Evolutionary conservation across 768 basidiomycete species (phyloP).

Genomic region (Suillus clintonianus): DNA sequence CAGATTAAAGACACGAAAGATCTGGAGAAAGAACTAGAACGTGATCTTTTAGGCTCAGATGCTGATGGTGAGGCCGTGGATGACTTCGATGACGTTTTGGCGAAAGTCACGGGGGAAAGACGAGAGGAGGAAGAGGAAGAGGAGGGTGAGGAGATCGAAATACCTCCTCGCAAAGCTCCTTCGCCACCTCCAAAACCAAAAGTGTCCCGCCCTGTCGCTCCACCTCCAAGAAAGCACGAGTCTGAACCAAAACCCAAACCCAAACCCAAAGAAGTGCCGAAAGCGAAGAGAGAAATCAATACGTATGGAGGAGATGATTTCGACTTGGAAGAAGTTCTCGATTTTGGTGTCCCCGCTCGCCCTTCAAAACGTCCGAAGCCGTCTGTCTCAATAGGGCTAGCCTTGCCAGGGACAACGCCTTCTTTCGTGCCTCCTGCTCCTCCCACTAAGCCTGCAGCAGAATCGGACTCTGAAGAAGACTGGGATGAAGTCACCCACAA

Average conservation of each 20-base stretch:
- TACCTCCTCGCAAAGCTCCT: constrained; percentile 18
- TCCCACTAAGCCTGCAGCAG: constrained; percentile 33
- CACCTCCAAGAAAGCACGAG: constrained; percentile 24
- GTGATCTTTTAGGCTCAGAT: constrained; percentile 31
- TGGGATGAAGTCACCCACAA: constrained; percentile 49
- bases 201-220: constrained; percentile 23
- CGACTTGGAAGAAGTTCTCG: constrained; percentile 46
- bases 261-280: constrained; percentile 24
- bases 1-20: constrained; percentile 31
- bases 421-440: constrained; percentile 27
- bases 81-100: constrained; percentile 45
- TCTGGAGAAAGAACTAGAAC: constrained; percentile 29
- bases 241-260: constrained; percentile 25
- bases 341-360: constrained; percentile 48
- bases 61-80: constrained; percentile 45
- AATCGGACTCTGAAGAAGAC: constrained; percentile 49
- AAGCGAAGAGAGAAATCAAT: constrained; percentile 22
- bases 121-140: constrained; percentile 41
- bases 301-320: constrained; percentile 25
- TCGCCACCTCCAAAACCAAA: constrained; percentile 37
- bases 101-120: constrained; percentile 23
- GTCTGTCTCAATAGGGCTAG: constrained; percentile 34
- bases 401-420: constrained; percentile 39
- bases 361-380: constrained; percentile 35
- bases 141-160: constrained; percentile 28